Evolutionary conservation across 208 protist genomes (phyloP), one percentile per base, ranked within the genome.

Genomic region (Leptomonas seymouri): DNA sequence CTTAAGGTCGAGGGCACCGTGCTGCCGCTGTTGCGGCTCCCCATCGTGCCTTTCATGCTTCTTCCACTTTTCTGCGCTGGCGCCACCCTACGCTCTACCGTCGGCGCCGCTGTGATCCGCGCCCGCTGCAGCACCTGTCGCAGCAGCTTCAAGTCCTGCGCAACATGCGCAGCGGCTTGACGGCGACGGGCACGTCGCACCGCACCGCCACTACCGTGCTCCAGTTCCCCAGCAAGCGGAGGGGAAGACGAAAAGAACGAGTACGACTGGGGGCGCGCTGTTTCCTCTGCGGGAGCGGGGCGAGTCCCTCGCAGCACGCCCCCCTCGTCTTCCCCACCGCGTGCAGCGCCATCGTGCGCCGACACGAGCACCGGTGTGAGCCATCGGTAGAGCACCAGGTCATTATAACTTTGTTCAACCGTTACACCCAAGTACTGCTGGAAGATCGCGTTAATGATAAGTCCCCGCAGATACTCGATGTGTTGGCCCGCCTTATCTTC

Each of bases 391-490:
- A 93, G 70, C 27, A 84, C 76, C 28, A 85, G 12, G 42, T 90
- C 84, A 46, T 81, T 48, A 39, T 56, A 67, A 58, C 72, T 87
- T 21, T 75, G 55, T 20, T 80, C 76, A 6, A 90, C 85, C 7
- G 55, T 39, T 11, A 93, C 76, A 18, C 69, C 49, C 12, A 93
- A 60, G 36, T 79, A 93, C 42, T 90, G 82, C 28, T 87, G 73
- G 46, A 87, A 82, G 11, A 93, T 63, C 2, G 73, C 78, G 27
- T 51, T 71, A 27, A 93, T 71, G 14, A 90, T 61, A 1, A 76
- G 5, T 12, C 51, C 63, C 11, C 87, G 84, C 7, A 84, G 60
- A 25, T 67, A 51, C 65, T 90, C 84, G 1, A 93, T 81, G 55
- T 85, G 71, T 14, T 76, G 71, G 3, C 68, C 81, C 8, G 77